phyloP scores from a whole-genome alignment of 345 rosid genomes.

The Cochlearia excelsa region DNA sequence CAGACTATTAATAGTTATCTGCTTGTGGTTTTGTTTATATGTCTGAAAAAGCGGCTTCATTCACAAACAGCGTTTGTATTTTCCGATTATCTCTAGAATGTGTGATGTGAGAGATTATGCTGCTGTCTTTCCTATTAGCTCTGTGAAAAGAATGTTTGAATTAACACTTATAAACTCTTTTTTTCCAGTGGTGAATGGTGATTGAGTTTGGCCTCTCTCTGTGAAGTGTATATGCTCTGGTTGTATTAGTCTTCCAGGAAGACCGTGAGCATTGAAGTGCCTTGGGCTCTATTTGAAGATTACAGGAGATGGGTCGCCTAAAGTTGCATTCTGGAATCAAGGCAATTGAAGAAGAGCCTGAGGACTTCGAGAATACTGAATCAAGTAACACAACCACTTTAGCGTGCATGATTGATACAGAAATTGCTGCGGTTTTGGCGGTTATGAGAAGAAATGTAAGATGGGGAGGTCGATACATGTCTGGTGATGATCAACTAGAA shows the following conservation, averaged over 20 bases:
- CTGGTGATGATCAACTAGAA: constrained; percentile 93
- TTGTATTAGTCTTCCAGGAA: constrained; percentile 23
- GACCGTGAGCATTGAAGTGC: constrained; percentile 25
- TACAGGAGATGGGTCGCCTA: constrained; percentile 72
- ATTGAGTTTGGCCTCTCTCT: constrained; percentile 28
- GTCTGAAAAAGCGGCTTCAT: constrained; percentile 2
- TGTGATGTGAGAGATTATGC: background rate
- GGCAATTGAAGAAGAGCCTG: constrained; percentile 92
- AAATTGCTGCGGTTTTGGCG: constrained; percentile 90
- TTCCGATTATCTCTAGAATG: background rate
- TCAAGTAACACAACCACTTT: constrained; percentile 56
- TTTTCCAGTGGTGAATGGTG: constrained; percentile 1
- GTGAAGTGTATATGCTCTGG: constrained; percentile 40
- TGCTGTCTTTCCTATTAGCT: background rate
- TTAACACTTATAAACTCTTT: background rate
- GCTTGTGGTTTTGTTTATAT: constrained; percentile 3
- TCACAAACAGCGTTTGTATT: background rate
- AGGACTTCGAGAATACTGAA: constrained; percentile 58
- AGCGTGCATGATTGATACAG: constrained; percentile 83
- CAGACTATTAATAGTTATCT: background rate
- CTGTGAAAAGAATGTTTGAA: background rate
- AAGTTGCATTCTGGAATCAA: constrained; percentile 89
- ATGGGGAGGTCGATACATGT: constrained; percentile 93
- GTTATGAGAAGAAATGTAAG: constrained; percentile 98
- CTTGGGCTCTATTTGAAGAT: constrained; percentile 33